These are phyloP conservation scores for Leccinum angustisporum DNA, from an alignment of 1,284 basidiomycete genomes.

Conservation along the genomic window DNA sequence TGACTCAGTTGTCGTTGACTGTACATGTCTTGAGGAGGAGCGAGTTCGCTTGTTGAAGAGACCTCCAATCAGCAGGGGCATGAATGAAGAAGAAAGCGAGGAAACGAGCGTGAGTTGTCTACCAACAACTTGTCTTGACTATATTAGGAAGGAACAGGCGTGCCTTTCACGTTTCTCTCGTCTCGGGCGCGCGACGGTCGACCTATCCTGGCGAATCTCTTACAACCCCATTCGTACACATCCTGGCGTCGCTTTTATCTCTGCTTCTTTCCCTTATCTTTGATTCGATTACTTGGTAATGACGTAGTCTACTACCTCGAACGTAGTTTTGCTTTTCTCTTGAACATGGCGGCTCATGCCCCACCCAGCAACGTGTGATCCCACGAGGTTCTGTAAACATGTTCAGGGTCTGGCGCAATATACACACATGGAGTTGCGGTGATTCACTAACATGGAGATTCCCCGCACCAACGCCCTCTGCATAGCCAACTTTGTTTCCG, in stretches of 20 bases:
- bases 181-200: too few relatives aligned
- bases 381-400: constrained; percentile 24
- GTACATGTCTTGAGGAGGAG: neutral
- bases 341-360: neutral
- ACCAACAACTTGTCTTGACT: neutral
- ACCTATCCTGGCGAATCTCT: neutral
- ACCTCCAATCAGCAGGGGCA: constrained; percentile 31
- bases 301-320: too few relatives aligned
- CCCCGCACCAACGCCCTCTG: constrained; percentile 28
- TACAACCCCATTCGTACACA: too few relatives aligned
- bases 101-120: constrained; percentile 2
- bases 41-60: constrained; percentile 27
- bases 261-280: too few relatives aligned
- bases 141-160: constrained; percentile 9
- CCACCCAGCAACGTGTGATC: constrained; percentile 21
- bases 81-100: constrained; percentile 13
- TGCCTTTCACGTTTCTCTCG: neutral
- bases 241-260: too few relatives aligned
- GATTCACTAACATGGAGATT: constrained; percentile 29
- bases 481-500: constrained; percentile 25
- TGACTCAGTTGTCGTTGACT: constrained; percentile 38
- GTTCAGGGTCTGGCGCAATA: neutral
- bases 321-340: too few relatives aligned
- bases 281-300: too few relatives aligned
- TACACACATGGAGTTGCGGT: constrained; percentile 1